Conservation (phyloP, 2,329 filamentous ascomycete genomes). For the Plenodomus biglobosus region DNA sequence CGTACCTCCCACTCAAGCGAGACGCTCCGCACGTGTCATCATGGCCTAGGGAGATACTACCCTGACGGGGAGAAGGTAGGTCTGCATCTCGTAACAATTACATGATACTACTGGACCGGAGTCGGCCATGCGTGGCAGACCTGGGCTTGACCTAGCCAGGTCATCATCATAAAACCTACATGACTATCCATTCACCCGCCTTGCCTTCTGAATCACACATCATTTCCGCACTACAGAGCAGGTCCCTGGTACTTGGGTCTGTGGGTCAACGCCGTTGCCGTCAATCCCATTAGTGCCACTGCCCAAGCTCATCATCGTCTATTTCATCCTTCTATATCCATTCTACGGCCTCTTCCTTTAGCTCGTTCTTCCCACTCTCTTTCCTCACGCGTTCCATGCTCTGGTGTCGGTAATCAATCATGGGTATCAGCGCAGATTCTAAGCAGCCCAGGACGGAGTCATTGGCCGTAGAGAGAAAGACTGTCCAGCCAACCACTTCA, state of each 20-base stretch:
- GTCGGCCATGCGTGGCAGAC: conserved; percentile 19
- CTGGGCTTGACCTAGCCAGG: conserved; percentile 29
- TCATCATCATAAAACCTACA: conserved; percentile 30
- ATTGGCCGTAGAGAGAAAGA: conserved; percentile 8
- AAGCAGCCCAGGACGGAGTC: conserved; percentile 16
- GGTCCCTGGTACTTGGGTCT: conserved; percentile 26
- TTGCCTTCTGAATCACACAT: conserved; percentile 24
- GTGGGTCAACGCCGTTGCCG: conserved; percentile 29
- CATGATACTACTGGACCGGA: conserved; percentile 24
- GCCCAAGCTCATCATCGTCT: conserved; percentile 30
- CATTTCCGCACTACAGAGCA: conserved; percentile 32
- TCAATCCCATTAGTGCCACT: conserved; percentile 33
- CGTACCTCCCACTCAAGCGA: conserved; percentile 23
- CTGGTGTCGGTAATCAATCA: conserved; percentile 24
- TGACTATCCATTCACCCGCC: conserved; percentile 20
- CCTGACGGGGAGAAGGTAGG: conserved; percentile 34
- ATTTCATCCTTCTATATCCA: conserved; percentile 27
- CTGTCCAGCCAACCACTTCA: conserved; percentile 22
- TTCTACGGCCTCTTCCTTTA: conserved; percentile 14
- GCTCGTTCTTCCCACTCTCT: conserved; percentile 5
- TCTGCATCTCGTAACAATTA: conserved; percentile 28
- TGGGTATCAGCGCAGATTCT: conserved; percentile 33
- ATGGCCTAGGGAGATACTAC: conserved; percentile 26
- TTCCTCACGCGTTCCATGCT: conserved; percentile 22
- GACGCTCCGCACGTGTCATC: conserved; percentile 35